A percentile compares a stretch with the other conserved stretches of the same genome.
These are phyloP conservation scores for Leccinum disarticulatum DNA, from an alignment of 768 basidiomycete genomes.

Conservation along the genomic window DNA sequence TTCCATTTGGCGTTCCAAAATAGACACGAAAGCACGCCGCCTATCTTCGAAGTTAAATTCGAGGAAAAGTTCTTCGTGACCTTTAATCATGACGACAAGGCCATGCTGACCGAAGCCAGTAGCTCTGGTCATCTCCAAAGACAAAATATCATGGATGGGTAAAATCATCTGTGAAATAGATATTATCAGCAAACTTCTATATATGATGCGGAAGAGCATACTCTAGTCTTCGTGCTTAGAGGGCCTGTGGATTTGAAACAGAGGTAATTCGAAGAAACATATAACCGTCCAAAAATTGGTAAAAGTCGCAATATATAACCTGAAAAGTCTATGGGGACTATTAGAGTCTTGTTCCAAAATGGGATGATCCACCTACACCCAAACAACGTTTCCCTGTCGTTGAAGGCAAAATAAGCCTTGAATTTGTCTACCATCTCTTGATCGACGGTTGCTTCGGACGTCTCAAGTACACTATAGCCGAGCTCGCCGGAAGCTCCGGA, in stretches of 20 bases:
- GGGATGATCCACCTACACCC: constrained; percentile 64
- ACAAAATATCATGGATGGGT: constrained; percentile 85
- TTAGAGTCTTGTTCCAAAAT: constrained; percentile 7
- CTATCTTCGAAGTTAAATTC: constrained; percentile 85
- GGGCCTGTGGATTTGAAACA: constrained; percentile 92
- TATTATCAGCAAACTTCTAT: constrained; percentile 6
- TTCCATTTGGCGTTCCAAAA: constrained; percentile 83
- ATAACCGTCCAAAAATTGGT: constrained; percentile 87
- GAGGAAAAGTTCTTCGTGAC: constrained; percentile 97
- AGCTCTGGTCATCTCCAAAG: constrained; percentile 81
- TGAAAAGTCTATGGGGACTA: constrained; percentile 68
- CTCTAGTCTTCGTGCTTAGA: constrained; percentile 77
- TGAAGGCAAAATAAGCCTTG: constrained; percentile 77
- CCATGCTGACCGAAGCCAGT: constrained; percentile 90
- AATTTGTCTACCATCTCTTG: constrained; percentile 73
- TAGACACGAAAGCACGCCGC: constrained; percentile 69
- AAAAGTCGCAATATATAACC: constrained; percentile 88
- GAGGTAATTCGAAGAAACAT: constrained; percentile 88
- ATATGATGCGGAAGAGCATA: constrained; percentile 37
- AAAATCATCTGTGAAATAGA: constrained; percentile 76
- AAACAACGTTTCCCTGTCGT: constrained; percentile 82
- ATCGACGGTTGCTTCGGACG: constrained; percentile 62
- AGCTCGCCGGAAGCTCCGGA: constrained; percentile 51
- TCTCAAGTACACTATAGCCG: constrained; percentile 82
- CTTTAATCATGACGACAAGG: constrained; percentile 85